These are phyloP conservation scores for Acanthamoeba quina DNA, from an alignment of 208 protist genomes.

Conservation along the genomic window DNA sequence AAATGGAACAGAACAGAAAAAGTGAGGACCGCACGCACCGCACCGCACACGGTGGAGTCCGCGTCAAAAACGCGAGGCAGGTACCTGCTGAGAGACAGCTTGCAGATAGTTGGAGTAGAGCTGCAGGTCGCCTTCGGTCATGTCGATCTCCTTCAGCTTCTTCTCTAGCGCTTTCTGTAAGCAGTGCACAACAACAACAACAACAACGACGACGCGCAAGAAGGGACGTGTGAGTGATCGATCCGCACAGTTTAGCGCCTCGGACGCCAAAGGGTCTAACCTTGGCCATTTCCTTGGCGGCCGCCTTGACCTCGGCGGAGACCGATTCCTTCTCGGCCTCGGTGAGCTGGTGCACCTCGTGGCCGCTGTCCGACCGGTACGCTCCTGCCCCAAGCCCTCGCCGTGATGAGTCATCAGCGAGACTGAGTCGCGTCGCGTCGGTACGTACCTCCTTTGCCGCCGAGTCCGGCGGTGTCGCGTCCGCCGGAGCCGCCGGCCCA, in stretches of 20 bases:
- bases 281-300: constrained; percentile 72
- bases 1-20: not conserved
- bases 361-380: constrained; percentile 87
- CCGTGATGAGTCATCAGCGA: not conserved
- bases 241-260: too few relatives aligned
- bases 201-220: too few relatives aligned
- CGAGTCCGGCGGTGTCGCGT: constrained; percentile 78
- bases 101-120: constrained; percentile 73
- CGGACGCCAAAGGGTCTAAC: not conserved
- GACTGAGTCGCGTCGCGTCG: too few relatives aligned
- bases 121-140: constrained; percentile 75
- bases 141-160: constrained; percentile 79
- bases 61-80: too few relatives aligned
- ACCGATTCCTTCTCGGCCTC: constrained; percentile 90
- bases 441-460: constrained; percentile 35
- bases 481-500: constrained; percentile 84
- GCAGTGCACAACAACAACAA: not conserved
- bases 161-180: constrained; percentile 76
- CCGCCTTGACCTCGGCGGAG: constrained; percentile 60
- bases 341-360: constrained; percentile 92
- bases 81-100: constrained; percentile 49
- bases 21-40: not conserved
- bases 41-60: not conserved
- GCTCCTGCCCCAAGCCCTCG: not conserved
- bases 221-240: too few relatives aligned